phyloP scores from a whole-genome alignment of 805 yeast species.

The Candida nanaspora region DNA sequence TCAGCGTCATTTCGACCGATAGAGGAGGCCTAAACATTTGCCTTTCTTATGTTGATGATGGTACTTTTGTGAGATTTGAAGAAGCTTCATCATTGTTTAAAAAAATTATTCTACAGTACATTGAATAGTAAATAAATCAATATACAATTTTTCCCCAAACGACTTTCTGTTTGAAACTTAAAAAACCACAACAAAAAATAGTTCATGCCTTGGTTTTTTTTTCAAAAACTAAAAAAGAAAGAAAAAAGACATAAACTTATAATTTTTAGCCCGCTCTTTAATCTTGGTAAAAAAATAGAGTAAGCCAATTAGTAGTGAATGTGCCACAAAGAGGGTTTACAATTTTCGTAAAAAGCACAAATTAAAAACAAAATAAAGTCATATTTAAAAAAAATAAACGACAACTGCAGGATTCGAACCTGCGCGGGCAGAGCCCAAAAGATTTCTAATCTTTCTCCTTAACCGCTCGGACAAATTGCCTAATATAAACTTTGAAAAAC shows the following conservation, averaged over 20 bases:
- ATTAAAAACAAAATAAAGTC: not conserved
- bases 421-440: constrained; percentile 59
- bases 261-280: too few species aligned
- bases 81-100: too few species aligned
- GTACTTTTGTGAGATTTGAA: not conserved
- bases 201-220: too few species aligned
- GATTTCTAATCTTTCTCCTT: constrained; percentile 53
- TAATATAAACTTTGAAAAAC: not conserved
- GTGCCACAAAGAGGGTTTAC: not conserved
- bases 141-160: too few species aligned
- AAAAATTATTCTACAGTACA: too few species aligned
- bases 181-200: too few species aligned
- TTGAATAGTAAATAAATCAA: too few species aligned
- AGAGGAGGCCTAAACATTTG: constrained; percentile 1
- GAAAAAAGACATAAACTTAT: too few species aligned
- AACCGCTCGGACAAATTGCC: constrained; percentile 54
- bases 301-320: too few species aligned
- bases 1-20: not conserved
- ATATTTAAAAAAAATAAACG: constrained; percentile 16
- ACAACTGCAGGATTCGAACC: constrained; percentile 58
- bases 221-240: too few species aligned
- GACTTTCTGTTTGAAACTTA: too few species aligned
- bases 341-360: not conserved
- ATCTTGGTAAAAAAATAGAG: too few species aligned
- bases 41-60: not conserved